phyloP scores from a whole-genome alignment of 371 early-diverging fungal genomes.

The Catenaria anguillulae region DNA sequence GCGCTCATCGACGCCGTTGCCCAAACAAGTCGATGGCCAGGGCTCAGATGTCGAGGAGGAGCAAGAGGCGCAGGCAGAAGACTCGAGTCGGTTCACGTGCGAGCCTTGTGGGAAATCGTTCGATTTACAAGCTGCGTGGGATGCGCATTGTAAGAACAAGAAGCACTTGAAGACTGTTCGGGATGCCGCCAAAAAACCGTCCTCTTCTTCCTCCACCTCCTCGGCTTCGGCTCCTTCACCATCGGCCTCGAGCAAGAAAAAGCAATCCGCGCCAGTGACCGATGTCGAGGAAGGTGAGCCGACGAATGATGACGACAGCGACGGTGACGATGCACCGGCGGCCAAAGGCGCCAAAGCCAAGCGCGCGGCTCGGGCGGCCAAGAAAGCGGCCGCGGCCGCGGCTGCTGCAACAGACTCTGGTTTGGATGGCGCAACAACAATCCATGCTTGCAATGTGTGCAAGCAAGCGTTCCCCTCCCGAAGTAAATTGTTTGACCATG shows the following conservation, averaged over 20 bases:
- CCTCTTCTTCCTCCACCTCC: neutral
- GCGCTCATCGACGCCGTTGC: neutral
- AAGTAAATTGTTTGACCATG: constrained; percentile 57
- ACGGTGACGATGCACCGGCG: neutral
- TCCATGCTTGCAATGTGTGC: constrained; percentile 49
- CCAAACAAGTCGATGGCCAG: neutral
- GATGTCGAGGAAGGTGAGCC: neutral
- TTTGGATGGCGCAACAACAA: constrained; percentile 1
- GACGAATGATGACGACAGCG: constrained; percentile 6
- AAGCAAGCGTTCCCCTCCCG: constrained; percentile 36
- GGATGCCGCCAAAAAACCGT: neutral
- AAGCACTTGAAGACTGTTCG: constrained; percentile 51
- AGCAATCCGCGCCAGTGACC: neutral
- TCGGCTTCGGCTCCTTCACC: too few relatives aligned
- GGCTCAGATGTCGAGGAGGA: neutral
- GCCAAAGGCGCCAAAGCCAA: constrained; percentile 20
- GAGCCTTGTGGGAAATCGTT: constrained; percentile 68
- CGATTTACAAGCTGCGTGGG: constrained; percentile 52
- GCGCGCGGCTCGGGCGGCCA: constrained; percentile 11
- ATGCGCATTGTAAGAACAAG: constrained; percentile 58
- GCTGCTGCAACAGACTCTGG: too few relatives aligned
- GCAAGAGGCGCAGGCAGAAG: constrained; percentile 14
- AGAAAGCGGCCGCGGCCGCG: constrained; percentile 7
- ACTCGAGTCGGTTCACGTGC: constrained; percentile 38
- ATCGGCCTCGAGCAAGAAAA: too few relatives aligned